Base-by-base conservation (phyloP, 1,139 yeast species). In the Suhomyces choctaworum region DNA sequence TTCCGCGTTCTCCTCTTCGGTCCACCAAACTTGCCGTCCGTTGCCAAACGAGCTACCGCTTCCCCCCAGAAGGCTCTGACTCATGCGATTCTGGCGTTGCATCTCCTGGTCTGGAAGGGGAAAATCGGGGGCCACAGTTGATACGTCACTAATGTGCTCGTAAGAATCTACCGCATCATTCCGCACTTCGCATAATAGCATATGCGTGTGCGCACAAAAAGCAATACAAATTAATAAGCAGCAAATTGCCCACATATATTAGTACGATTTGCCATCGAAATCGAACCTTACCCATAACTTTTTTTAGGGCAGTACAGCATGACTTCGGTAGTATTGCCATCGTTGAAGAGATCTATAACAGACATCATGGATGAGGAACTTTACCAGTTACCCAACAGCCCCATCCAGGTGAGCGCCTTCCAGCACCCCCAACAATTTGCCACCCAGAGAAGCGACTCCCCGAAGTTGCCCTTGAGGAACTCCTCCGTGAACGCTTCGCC, bases 331-430 rank as follows among this genome's bases (percentile, higher is more conserved):
- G 62, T 64, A 17, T 61, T 69, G 44, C 78, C 78, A 22, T 57
- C 63, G 25, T 64, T 73, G 44, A 68, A 77, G 55, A 70, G 82
- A 51, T 67, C 82, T 13, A 55, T 76, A 41, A 74, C 80, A 22
- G 84, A 78, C 46, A 72, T 77, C 27, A 67, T 78, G 66, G 86
- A 80, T 42, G 89, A 82, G 45, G 88, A 82, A 51, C 60, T 81
- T 37, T 76, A 75, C 45, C 79, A 72, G 49, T 59, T 74, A 39
- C 73, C 73, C 34, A 47, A 47, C 38, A 45, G 47, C 32, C 51
- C 52, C 13, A 39, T 45, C 25, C 47, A 39, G 30, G 35, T 40
- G 13, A 38, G 33, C 34, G 12, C 29, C 13, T 37, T 25, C 27
- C 37, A 27, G 23, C 29, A 25, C 10, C 34, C 21, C 26, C 37